Base-by-base conservation (phyloP, 352 stramenopile species). In the Pythium biforme region DNA sequence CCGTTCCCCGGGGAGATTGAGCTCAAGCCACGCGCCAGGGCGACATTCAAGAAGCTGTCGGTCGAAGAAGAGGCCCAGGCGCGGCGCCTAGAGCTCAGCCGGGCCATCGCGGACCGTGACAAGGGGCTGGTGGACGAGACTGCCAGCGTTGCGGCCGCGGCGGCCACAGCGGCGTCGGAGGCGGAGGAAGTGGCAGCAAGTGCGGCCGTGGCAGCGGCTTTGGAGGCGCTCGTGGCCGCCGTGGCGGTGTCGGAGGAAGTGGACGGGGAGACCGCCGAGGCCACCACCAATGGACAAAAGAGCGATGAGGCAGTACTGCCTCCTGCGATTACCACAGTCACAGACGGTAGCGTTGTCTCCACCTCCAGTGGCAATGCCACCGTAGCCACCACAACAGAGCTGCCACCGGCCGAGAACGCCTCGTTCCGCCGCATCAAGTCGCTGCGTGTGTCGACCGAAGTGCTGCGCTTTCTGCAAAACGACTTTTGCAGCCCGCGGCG, bases 31-130 rank as follows among this genome's bases (percentile, higher is more conserved):
- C 66, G 75, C 3, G 79, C 74, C 34, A 68, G 81, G 20, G 81
- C 82, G 0, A 61, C 77, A 29, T 90, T 90, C 68, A 91, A 91
- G 47, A 93, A 93, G 47, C 64, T 93, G 22, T 93, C 83, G n/a
- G 81, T 88, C 0, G 81, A 93, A 29, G 83, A 93, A 67, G 83
- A 93, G 56, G 79, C 80, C 0, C 58, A 86, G 47, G 83, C 79
- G n/a, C 55, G 83, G 17, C 77, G 76, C 26, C 22, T 53, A 11
- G 83, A 93, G 56, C 71, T 93, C 17, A 82, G 79, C 37, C 68
- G 62, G 23, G 83, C 83, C 23, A 91, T 93, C 20, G 83, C 83
- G 0, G 74, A 81, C 37, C 76, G 83, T 1, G 72, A 73, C 41
- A 86, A 76, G 43, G 81, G 81, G 33, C 81, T 89, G 7, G 69